A percentile compares a stretch with the other conserved stretches of the same genome.
These are phyloP conservation scores for Colletotrichum navitas DNA, from an alignment of 2,329 filamentous ascomycete species.

Conservation along the genomic window DNA sequence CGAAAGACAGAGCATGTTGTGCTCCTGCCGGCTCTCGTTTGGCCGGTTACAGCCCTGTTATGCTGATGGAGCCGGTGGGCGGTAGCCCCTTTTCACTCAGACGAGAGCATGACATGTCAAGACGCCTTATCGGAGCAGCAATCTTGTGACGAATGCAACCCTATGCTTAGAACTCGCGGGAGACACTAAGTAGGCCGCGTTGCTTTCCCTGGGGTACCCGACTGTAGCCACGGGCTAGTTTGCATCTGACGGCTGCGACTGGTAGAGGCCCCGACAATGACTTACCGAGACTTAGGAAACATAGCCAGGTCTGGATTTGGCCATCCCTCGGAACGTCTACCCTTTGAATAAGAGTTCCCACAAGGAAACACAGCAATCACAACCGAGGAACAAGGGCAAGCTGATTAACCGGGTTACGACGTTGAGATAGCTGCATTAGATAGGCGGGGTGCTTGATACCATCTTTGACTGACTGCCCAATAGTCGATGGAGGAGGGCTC, in stretches of 20 bases:
- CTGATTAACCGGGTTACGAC: slow-evolving; percentile 17
- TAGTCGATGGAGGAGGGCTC: slow-evolving; percentile 14
- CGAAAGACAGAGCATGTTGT: too few relatives aligned
- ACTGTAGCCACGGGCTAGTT: not conserved
- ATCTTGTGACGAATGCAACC: not conserved
- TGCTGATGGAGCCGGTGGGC: not conserved
- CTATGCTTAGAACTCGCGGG: not conserved
- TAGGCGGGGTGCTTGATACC: not conserved
- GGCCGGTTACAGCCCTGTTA: not conserved
- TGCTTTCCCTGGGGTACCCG: not conserved
- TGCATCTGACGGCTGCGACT: not conserved
- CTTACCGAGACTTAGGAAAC: not conserved
- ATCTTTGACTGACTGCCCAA: not conserved
- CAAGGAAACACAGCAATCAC: not conserved
- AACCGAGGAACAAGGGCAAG: not conserved
- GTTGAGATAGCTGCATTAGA: slow-evolving; percentile 21
- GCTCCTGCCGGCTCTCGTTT: not conserved
- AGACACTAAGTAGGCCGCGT: not conserved
- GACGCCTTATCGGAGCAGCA: not conserved
- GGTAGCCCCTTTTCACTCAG: not conserved
- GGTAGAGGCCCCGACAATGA: not conserved
- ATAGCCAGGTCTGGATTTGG: not conserved
- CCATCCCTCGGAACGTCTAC: not conserved
- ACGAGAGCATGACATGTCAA: not conserved
- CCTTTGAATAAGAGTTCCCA: not conserved